A percentile compares a stretch with the other conserved stretches of the same genome.
Conservation (phyloP, 352 stramenopile species). For the Phytopythium cucurbitacearum region DNA sequence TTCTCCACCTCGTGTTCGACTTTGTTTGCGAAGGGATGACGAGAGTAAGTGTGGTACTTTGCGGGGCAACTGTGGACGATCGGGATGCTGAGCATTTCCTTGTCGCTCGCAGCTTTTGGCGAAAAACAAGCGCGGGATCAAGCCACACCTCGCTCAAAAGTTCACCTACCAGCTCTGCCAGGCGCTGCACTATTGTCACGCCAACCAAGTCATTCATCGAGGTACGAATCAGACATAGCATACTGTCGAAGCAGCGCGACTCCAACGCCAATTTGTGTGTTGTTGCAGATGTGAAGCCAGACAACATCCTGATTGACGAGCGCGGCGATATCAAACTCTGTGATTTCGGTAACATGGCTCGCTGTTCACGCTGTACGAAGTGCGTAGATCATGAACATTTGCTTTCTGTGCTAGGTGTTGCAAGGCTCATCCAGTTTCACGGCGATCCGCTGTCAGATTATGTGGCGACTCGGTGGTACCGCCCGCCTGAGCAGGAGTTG, state of each 20-base stretch:
- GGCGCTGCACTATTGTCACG: slow-evolving; percentile 72
- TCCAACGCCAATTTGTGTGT: no score
- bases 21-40: slow-evolving; percentile 65
- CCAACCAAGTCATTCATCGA: slow-evolving; percentile 78
- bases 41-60: slow-evolving; percentile 30
- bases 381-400: background rate
- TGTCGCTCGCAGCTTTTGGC: slow-evolving; percentile 35
- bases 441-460: slow-evolving; percentile 76
- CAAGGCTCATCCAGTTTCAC: slow-evolving; percentile 72
- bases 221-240: slow-evolving; percentile 19
- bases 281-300: slow-evolving; percentile 66
- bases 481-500: slow-evolving; percentile 61
- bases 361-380: slow-evolving; percentile 1
- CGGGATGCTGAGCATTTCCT: background rate
- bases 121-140: slow-evolving; percentile 58
- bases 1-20: slow-evolving; percentile 79
- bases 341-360: slow-evolving; percentile 49
- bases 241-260: no score
- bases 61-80: background rate
- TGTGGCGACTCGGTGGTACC: slow-evolving; percentile 79
- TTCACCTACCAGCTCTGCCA: slow-evolving; percentile 73
- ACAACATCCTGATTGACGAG: slow-evolving; percentile 81
- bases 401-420: slow-evolving; percentile 31
- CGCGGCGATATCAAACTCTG: slow-evolving; percentile 67
- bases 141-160: slow-evolving; percentile 35